Evolutionary conservation across 2,329 filamentous ascomycete genomes (phyloP).

Genomic region (Aspergillus sp.): DNA sequence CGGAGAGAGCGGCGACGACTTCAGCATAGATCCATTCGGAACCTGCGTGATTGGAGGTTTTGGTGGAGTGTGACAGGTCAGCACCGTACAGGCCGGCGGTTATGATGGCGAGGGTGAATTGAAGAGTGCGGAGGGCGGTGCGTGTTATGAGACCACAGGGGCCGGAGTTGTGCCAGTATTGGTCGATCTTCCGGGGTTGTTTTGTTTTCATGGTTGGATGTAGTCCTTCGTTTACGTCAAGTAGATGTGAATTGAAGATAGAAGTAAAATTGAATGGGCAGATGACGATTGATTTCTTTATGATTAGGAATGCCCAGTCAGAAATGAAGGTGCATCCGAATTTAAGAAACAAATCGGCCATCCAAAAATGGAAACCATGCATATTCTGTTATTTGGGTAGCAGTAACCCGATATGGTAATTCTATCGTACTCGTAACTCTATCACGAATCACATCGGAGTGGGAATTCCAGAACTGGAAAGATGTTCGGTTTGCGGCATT

Average conservation of each 20-base stretch:
- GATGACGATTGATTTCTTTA: too few species aligned
- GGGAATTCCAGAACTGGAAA: background rate
- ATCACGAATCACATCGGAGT: background rate
- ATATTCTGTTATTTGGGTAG: background rate
- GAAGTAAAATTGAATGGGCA: too few species aligned
- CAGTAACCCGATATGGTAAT: background rate
- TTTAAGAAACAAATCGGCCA: background rate
- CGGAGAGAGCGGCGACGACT: constrained; percentile 8
- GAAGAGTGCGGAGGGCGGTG: constrained; percentile 9
- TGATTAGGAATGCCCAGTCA: too few species aligned
- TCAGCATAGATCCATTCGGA: constrained; percentile 16
- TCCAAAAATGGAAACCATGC: background rate
- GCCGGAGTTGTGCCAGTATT: constrained; percentile 11
- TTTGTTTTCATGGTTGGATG: too few species aligned
- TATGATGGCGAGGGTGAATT: constrained; percentile 12
- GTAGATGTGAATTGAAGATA: too few species aligned
- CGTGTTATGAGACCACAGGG: constrained; percentile 6
- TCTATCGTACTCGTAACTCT: background rate
- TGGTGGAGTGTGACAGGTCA: constrained; percentile 12
- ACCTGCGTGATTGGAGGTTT: constrained; percentile 1
- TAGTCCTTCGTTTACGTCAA: too few species aligned
- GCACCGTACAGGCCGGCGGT: constrained; percentile 13
- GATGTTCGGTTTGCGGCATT: background rate
- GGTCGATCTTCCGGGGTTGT: constrained; percentile 50
- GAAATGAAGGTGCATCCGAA: background rate